Evolutionary conservation across 495 filamentous ascomycete species (phyloP), one percentile per base, ranked within the genome.

Genomic region (Tuber melanosporum): DNA sequence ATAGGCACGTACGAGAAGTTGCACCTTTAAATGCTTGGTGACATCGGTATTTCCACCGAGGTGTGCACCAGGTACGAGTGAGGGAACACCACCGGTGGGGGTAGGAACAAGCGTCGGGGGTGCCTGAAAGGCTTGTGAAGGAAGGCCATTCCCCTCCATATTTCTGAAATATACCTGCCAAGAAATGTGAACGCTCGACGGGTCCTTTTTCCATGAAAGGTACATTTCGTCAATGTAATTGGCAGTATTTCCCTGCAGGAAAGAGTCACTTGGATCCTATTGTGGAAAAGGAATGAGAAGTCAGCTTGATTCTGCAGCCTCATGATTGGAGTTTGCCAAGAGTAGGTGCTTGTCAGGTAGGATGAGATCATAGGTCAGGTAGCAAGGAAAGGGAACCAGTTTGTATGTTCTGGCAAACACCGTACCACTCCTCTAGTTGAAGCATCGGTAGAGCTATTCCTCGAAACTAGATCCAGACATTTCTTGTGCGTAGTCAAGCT

Each of bases 211-310:
- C 95, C 95, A 99, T 81, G 92, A 89, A 85, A 99, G 85, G 86
- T 99, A 99, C 95, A 99, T 99, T 89, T 97, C 95, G 85, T 99
- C 95, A 85, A 99, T 91, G 86, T 99, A 99, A 87, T 97, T 98
- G 85, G 95, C 95, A 75, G 94, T 92, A 87, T 91, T 97, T 66
- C 95, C 95, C 76, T 92, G 91, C 72, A 98, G 89, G 88, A 98
- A 99, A 85, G 91, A 95, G 87, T 99, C 95, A 82, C 91, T 95
- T 73, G 96, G 89, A 83, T 96, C 92, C 89, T 92, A 85, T 73
- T 70, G 71, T 43, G 46, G 41, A 45, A 49, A 73, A 73, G 70
- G 39, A 75, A 19, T 36, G 57, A 36, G 57, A 66, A 66, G 57
- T 66, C 26, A 66, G 57, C 57, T 66, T 66, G 6, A 17, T 66